Conservation (phyloP, 1,284 basidiomycete genomes). For the Ganoderma sp. region DNA sequence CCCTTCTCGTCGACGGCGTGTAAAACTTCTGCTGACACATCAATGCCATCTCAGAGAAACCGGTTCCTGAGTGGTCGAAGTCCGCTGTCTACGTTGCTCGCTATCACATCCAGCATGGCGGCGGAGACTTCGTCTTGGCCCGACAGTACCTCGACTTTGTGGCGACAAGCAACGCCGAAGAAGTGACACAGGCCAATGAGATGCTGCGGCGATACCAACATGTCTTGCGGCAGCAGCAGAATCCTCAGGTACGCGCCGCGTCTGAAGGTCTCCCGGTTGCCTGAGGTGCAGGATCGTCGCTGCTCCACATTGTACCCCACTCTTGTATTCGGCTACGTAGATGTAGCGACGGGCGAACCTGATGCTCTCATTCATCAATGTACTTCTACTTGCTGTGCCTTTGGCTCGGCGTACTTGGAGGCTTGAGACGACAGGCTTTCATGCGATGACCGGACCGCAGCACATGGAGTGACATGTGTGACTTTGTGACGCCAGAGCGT, state of each 20-base stretch:
- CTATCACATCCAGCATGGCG: conserved; percentile 67
- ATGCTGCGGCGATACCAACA: conserved; percentile 39
- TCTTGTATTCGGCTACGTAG: conserved; percentile 14
- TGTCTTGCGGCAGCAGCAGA: conserved; percentile 26
- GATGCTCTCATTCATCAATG: not conserved
- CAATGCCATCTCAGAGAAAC: conserved; percentile 53
- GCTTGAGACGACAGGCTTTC: not conserved
- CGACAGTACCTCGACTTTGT: conserved; percentile 74
- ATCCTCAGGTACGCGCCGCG: conserved; percentile 13
- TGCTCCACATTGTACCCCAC: conserved; percentile 1
- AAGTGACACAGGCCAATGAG: conserved; percentile 68
- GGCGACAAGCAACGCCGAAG: conserved; percentile 77
- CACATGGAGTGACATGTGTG: not conserved
- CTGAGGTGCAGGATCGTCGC: conserved; percentile 2
- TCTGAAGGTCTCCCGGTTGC: conserved; percentile 15
- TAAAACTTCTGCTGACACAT: not conserved
- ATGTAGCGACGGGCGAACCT: not conserved
- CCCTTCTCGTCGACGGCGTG: conserved; percentile 4
- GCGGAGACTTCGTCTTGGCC: conserved; percentile 67
- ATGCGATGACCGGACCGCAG: not conserved
- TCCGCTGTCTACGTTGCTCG: conserved; percentile 85
- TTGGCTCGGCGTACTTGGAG: conserved; percentile 3
- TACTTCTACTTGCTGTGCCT: not conserved
- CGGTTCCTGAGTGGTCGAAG: conserved; percentile 75
- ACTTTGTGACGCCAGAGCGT: conserved; percentile 13